These are phyloP conservation scores for Trichoderma afroharzianum DNA, from an alignment of 2,329 filamentous ascomycete genomes.

Conservation along the genomic window DNA sequence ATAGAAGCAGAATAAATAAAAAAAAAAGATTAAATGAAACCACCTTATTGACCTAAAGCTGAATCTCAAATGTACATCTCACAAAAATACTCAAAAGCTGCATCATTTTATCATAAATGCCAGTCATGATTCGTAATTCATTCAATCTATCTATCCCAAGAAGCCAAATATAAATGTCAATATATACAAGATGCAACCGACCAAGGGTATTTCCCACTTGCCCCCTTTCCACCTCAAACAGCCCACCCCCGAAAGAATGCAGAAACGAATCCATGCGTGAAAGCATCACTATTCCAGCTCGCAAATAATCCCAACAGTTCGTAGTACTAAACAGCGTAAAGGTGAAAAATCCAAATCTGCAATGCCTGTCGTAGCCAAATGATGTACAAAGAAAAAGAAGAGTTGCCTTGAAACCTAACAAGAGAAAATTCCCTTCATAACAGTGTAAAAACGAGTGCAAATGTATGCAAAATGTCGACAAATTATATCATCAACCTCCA, in stretches of 20 bases:
- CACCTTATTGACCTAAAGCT: background rate
- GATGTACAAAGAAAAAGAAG: background rate
- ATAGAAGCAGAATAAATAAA: background rate
- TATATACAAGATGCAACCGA: background rate
- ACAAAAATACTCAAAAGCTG: background rate
- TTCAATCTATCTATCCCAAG: constrained; percentile 1
- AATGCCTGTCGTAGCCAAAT: background rate
- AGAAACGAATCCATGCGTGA: background rate
- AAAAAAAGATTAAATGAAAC: no score
- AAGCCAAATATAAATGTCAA: background rate
- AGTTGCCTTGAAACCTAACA: background rate
- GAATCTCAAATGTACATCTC: background rate
- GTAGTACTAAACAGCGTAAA: background rate
- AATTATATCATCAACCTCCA: constrained; percentile 14
- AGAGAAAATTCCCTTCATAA: background rate
- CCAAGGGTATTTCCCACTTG: background rate
- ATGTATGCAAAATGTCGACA: background rate
- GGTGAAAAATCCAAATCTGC: background rate
- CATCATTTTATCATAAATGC: no score
- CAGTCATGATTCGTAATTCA: constrained; percentile 5
- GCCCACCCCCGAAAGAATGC: background rate
- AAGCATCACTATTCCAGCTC: background rate
- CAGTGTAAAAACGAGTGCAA: background rate
- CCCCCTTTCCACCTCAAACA: background rate
- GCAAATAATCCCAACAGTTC: background rate